Evolutionary conservation across 148 eudicot species (phyloP), one percentile per base, ranked within the genome.

Genomic region (Rhododendron simsii): DNA sequence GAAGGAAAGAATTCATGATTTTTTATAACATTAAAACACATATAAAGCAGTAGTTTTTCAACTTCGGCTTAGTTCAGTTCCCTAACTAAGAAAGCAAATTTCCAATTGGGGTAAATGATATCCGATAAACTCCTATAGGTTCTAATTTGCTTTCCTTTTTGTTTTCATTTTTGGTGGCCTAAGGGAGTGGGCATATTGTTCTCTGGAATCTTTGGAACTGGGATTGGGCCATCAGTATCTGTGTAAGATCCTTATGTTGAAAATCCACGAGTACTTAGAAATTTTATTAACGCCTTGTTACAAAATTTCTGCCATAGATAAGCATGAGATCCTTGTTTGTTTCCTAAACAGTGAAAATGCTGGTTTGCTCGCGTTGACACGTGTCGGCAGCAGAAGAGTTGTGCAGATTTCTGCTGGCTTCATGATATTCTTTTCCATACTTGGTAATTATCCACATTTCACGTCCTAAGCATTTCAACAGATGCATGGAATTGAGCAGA

Each of bases 311-410:
- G 4, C 13, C 4, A 18, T 81, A 59, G 50, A 59, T 57, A 37
- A 59, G 59, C 48, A 8, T 59, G 48, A 33, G 83, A 73, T 3
- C 9, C 13, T 77, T 83, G 71, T 7, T 12, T 39, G n/a, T 44
- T 86, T 35, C 39, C 65, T 55, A 73, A 84, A 69, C 90, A 96
- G 99, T 82, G 98, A 96, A 87, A 96, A 96, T 91, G 99, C 98
- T 55, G 99, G 99, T 88, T 90, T 96, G 90, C 92, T 96, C 15
- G 99, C 93, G 3, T 65, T 96, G 86, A 96, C 98, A 65, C 95
- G 96, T 65, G 99, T 95, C 48, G 99, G 99, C 55, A 96, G 99
- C 90, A 90, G 99, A 88, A 92, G 99, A 81, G 99, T 96, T 57
- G 97, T 75, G 39, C 98, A 95, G 87, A 95, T 97, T 79, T 93